Base-by-base conservation (phyloP, 2,329 filamentous ascomycete genomes). In the Myotisia sp. region DNA sequence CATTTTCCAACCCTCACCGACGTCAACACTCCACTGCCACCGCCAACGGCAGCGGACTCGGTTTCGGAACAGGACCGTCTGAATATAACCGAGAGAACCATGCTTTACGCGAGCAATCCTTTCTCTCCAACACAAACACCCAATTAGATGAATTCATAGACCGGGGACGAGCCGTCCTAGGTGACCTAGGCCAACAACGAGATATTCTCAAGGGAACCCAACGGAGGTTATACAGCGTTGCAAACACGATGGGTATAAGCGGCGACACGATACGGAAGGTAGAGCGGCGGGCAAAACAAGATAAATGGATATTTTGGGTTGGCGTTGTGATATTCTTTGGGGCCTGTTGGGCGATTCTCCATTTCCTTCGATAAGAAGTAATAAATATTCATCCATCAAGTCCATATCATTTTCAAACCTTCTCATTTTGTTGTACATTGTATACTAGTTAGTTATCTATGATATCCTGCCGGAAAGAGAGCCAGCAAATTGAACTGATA, bases 181-280 rank as follows among this genome's bases (percentile, higher is more conserved):
- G 81, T 5, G 86, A 95, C 58, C 59, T 98, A 37, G 79, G 82
- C 3, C 71, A 90, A 50, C 90, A 98, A 64, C 72, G 83, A 36
- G 87, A 95, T 54, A 86, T 94, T 64, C 67, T 98, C 43, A 98
- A 98, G 64, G 82, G 79, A 33, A 95, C 90, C 14, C 90, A 98
- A 60, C 79, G 79, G 55, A 75, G 76, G 53, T 65, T 98, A 32
- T 95, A 95, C 53, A 87, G 74, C 47, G 85, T 94, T 13, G 90
- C 83, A 5, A 95, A 92, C 53, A 95, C 90, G 14, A 62, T 98
- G 30, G 90, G 90, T 0, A 72, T 98, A 39, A 92, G 81, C 50
- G 86, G 87, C 13, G 87, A 95, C 54, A 98, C 90, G 2, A 98
- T 98, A 44, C 76, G 90, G 29, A 95, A 90, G 84, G 79, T 98